A percentile compares a stretch with the other conserved stretches of the same genome.
phyloP scores from a whole-genome alignment of 1,284 basidiomycete species.

The Volvariella volvacea region DNA sequence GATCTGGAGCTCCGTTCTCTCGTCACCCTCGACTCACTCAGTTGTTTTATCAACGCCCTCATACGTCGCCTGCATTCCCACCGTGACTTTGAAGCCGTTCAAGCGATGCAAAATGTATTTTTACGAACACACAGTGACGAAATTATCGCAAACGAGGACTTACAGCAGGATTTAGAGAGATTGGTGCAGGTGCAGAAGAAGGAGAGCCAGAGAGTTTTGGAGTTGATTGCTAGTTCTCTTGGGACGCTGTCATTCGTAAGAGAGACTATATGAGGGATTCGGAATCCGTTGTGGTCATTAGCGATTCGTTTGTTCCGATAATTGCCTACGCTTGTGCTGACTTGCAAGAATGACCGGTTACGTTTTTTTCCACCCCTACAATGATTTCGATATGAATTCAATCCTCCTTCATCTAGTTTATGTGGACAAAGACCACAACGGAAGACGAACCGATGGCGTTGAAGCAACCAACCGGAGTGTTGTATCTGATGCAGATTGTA shows the following conservation, averaged over 20 bases:
- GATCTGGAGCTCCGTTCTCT: constrained; percentile 88
- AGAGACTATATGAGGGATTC: constrained; percentile 27
- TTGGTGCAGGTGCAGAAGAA: constrained; percentile 59
- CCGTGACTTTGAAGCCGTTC: constrained; percentile 93
- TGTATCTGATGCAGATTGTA: too few species aligned
- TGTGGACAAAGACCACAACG: too few species aligned
- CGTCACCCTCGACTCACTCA: constrained; percentile 58
- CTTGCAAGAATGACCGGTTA: too few species aligned
- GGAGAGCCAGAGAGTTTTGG: constrained; percentile 70
- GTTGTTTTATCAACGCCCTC: constrained; percentile 71
- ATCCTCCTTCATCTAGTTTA: too few species aligned
- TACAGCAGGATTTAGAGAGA: constrained; percentile 48
- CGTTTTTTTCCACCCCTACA: too few species aligned
- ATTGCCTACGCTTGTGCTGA: too few species aligned
- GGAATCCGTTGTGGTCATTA: background rate
- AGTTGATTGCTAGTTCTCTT: constrained; percentile 62
- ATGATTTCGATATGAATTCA: too few species aligned
- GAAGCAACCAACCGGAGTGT: too few species aligned
- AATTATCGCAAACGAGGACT: constrained; percentile 63
- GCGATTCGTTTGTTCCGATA: too few species aligned
- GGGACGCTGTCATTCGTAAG: constrained; percentile 68
- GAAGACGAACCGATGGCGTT: too few species aligned
- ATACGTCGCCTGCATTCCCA: constrained; percentile 69
- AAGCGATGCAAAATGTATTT: constrained; percentile 84
- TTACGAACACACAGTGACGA: constrained; percentile 81